Evolutionary conservation across 768 basidiomycete species (phyloP).

Genomic region (Saitozyma podzolica): DNA sequence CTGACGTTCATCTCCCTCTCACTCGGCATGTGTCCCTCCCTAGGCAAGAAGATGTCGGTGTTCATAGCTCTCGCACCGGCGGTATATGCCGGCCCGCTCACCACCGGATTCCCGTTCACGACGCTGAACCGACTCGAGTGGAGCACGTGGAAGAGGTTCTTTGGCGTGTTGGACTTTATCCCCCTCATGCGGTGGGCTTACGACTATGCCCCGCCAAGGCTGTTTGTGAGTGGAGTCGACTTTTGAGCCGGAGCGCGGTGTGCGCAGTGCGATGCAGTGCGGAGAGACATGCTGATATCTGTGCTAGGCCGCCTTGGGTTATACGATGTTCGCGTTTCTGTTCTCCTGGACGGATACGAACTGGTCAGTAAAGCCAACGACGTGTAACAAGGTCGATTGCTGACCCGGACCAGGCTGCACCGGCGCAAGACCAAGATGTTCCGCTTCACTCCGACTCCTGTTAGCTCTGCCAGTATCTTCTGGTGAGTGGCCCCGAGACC

Average conservation of each 20-base stretch:
- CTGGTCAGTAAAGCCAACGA: conserved; percentile 47
- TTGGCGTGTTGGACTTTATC: conserved; percentile 60
- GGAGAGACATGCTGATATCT: background rate
- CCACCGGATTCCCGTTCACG: conserved; percentile 58
- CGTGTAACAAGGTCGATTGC: background rate
- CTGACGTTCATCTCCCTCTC: conserved; percentile 58
- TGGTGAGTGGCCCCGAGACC: conserved; percentile 24
- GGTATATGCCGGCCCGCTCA: conserved; percentile 59
- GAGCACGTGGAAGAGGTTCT: conserved; percentile 56
- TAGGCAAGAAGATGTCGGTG: conserved; percentile 55
- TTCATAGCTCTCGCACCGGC: conserved; percentile 60
- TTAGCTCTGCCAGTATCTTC: conserved; percentile 54
- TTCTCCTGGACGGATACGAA: conserved; percentile 59
- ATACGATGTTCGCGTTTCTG: conserved; percentile 59
- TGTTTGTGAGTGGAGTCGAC: conserved; percentile 49
- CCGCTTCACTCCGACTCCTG: conserved; percentile 59
- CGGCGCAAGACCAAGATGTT: conserved; percentile 60
- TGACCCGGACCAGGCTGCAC: conserved; percentile 47
- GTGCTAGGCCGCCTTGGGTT: conserved; percentile 50
- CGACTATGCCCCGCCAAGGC: conserved; percentile 55
- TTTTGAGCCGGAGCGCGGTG: too few relatives aligned
- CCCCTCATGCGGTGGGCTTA: conserved; percentile 59
- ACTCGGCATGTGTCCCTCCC: conserved; percentile 57
- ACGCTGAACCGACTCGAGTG: conserved; percentile 56
- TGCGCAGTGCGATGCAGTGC: background rate